Evolutionary conservation across 305 asterid species (phyloP), one percentile per base, ranked within the genome.

Genomic region (Stenogyne calaminthoides): DNA sequence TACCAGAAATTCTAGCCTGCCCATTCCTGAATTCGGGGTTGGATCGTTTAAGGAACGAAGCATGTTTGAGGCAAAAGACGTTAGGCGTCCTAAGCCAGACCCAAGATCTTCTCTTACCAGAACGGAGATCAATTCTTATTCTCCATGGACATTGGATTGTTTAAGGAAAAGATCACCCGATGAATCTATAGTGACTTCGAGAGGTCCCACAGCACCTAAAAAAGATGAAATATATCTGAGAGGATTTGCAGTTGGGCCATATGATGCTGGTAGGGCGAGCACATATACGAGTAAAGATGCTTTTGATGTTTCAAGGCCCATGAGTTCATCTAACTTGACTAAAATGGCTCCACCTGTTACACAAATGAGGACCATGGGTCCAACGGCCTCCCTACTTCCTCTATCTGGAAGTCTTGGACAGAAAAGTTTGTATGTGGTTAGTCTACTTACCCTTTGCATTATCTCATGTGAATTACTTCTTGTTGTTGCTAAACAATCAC

Each of bases 111-210:
- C 76, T 78, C 76, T 80, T 58, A 76, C 82, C 37, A 83, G 81
- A 73, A 59, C 76, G 78, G 91, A 85, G 55, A 77, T 81, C 63
- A 80, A 64, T 79, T 79, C 96, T 57, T 80, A 70, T 83, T 84
- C 97, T 79, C 93, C 97, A 0, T 90, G 95, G 99, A 87, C 93
- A 7, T 80, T 88, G 77, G 96, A 90, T 19, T 81, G 83, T 51
- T 83, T 94, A 68, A 83, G 97, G 85, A 86, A 77, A 80, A 88
- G 90, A 84, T 89, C 97, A 12, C 91, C 96, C 3, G 93, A 82
- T 73, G 89, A 85, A 34, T 72, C 79, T 72, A 68, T 77, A 57
- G 70, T 75, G 57, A 42, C 88, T 74, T 82, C 88, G 68, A 82
- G 96, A 78, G 90, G 83, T 74, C 61, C 72, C 60, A 61, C 87